phyloP scores from a whole-genome alignment of 2,329 filamentous ascomycete species.

The Incumbomyces lentus region DNA sequence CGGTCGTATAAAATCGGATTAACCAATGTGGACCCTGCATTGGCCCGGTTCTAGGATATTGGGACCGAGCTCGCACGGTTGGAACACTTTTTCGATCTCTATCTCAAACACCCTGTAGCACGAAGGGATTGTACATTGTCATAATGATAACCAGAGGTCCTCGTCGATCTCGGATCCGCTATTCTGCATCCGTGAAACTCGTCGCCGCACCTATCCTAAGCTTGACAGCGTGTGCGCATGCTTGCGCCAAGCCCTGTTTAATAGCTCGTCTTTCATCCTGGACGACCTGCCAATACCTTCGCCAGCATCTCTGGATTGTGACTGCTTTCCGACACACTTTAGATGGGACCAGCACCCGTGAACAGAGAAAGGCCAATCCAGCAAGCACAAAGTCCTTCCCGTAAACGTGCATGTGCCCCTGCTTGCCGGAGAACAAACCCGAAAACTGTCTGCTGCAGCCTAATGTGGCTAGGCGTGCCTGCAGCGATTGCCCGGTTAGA shows the following conservation, averaged over 20 bases:
- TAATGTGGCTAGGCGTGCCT: slow-evolving; percentile 11
- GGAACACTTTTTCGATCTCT: not conserved
- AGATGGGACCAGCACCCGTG: slow-evolving; percentile 44
- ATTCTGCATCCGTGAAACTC: not conserved
- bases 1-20: not conserved
- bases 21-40: too few species aligned
- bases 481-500: slow-evolving; percentile 1
- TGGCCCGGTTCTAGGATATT: not conserved
- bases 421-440: slow-evolving; percentile 10
- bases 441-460: slow-evolving; percentile 20
- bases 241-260: not conserved
- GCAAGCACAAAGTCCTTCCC: slow-evolving; percentile 46
- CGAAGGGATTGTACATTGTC: not conserved
- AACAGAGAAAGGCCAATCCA: slow-evolving; percentile 50
- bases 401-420: slow-evolving; percentile 31
- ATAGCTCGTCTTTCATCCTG: slow-evolving; percentile 4
- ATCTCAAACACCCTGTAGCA: not conserved
- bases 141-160: slow-evolving; percentile 5
- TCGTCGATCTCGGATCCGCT: not conserved
- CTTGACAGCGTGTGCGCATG: not conserved
- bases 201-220: not conserved
- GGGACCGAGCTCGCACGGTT: not conserved
- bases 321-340: slow-evolving; percentile 41
- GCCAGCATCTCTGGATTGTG: slow-evolving; percentile 44
- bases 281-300: slow-evolving; percentile 20